Conservation (phyloP, 805 yeast genomes). For the Saccharomycopsis amapae region DNA sequence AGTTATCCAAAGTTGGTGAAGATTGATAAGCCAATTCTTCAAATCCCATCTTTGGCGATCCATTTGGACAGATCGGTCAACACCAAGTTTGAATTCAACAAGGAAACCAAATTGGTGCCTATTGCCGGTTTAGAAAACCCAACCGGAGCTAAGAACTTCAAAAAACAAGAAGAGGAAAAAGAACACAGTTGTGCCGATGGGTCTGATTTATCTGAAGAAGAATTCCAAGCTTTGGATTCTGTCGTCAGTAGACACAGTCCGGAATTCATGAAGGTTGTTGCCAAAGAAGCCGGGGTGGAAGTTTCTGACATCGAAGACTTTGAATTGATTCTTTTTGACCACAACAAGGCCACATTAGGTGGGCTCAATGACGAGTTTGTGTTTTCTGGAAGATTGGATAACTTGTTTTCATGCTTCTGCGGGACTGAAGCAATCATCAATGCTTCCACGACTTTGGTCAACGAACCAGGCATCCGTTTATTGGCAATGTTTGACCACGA, state of each 20-base stretch:
- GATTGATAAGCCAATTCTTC: slow-evolving; percentile 72
- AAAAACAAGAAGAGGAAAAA: slow-evolving; percentile 17
- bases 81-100: slow-evolving; percentile 78
- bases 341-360: slow-evolving; percentile 76
- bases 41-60: slow-evolving; percentile 93
- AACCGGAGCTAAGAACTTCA: slow-evolving; percentile 22
- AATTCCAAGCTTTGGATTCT: slow-evolving; percentile 57
- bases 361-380: slow-evolving; percentile 88
- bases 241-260: slow-evolving; percentile 71
- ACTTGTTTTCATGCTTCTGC: slow-evolving; percentile 79
- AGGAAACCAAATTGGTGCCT: slow-evolving; percentile 80
- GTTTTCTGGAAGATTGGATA: slow-evolving; percentile 87
- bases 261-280: slow-evolving; percentile 61
- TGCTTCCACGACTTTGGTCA: slow-evolving; percentile 37
- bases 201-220: slow-evolving; percentile 42
- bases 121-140: slow-evolving; percentile 60
- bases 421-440: slow-evolving; percentile 66
- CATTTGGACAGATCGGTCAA: slow-evolving; percentile 77
- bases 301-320: slow-evolving; percentile 74
- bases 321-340: slow-evolving; percentile 78
- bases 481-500: slow-evolving; percentile 91
- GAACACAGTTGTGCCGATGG: slow-evolving; percentile 34
- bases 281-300: slow-evolving; percentile 50
- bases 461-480: slow-evolving; percentile 57
- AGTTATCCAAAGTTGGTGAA: slow-evolving; percentile 64